These are phyloP conservation scores for Populus hybrid DNA, from an alignment of 441 rosid species.

Conservation along the genomic window DNA sequence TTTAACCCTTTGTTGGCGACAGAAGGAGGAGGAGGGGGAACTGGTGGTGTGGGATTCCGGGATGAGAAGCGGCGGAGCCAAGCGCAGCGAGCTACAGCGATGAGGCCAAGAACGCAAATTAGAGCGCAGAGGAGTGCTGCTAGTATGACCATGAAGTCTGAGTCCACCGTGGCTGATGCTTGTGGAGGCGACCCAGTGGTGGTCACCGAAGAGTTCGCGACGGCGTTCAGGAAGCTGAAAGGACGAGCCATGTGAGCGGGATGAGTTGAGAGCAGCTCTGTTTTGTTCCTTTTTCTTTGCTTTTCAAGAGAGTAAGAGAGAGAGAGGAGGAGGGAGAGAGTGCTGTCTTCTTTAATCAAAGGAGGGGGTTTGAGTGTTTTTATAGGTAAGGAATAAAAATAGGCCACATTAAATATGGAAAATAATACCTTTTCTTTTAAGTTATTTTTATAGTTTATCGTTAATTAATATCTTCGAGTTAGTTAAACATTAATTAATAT, in stretches of 20 bases:
- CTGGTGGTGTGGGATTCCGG: not conserved
- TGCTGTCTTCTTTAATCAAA: not conserved
- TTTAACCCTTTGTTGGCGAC: conserved; percentile 78
- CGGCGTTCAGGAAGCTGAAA: conserved; percentile 43
- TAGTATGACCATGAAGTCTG: conserved; percentile 78
- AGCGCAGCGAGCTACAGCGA: conserved; percentile 77
- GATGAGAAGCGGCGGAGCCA: conserved; percentile 55
- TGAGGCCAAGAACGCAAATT: conserved; percentile 76
- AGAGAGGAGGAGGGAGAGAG: not conserved
- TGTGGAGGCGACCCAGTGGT: conserved; percentile 27
- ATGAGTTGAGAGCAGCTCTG: not conserved
- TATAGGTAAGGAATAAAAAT: not conserved
- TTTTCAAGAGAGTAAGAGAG: not conserved
- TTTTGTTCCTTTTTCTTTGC: not conserved
- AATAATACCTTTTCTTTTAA: no score
- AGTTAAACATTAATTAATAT: no score
- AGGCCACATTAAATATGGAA: not conserved
- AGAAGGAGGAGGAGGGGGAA: conserved; percentile 25
- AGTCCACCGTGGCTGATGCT: conserved; percentile 42
- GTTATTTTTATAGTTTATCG: not conserved
- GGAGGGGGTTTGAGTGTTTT: not conserved
- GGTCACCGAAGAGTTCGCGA: conserved; percentile 32
- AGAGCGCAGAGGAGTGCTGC: conserved; percentile 90
- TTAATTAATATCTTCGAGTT: not conserved
- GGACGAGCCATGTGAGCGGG: conserved; percentile 54